These are phyloP conservation scores for Sarocladiaceae sp. DNA, from an alignment of 2,329 filamentous ascomycete species.

Conservation along the genomic window DNA sequence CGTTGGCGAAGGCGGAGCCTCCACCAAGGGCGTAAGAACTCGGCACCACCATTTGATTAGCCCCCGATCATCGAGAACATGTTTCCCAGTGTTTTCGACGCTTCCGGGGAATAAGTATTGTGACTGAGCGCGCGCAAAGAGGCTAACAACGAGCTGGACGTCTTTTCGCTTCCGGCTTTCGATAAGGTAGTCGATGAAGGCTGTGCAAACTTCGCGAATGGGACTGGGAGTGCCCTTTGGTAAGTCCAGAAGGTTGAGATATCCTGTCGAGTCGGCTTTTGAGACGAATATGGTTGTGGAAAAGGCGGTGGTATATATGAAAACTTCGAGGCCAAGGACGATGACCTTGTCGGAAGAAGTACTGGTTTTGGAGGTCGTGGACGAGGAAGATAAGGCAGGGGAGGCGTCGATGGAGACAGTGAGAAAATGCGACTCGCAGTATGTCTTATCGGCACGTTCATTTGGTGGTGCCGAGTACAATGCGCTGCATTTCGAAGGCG, in stretches of 20 bases:
- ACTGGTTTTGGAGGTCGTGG: slow-evolving; percentile 12
- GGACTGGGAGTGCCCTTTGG: slow-evolving; percentile 62
- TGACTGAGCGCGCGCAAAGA: slow-evolving; percentile 86
- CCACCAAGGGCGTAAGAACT: slow-evolving; percentile 71
- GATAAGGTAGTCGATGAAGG: slow-evolving; percentile 72
- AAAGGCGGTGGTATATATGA: slow-evolving; percentile 75
- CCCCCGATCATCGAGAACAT: slow-evolving; percentile 84
- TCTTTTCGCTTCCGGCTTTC: slow-evolving; percentile 52
- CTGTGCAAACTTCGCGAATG: slow-evolving; percentile 64
- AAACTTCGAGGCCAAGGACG: slow-evolving; percentile 77
- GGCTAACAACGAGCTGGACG: slow-evolving; percentile 69
- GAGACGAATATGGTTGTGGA: slow-evolving; percentile 89
- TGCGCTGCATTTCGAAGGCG: slow-evolving; percentile 65
- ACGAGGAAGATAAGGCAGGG: slow-evolving; percentile 6
- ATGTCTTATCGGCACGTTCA: slow-evolving; percentile 67
- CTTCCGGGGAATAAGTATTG: slow-evolving; percentile 96
- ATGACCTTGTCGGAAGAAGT: slow-evolving; percentile 45
- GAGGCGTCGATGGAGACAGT: slow-evolving; percentile 40
- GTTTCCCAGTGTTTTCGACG: slow-evolving; percentile 75
- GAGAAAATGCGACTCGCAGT: slow-evolving; percentile 76
- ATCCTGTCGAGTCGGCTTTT: slow-evolving; percentile 95
- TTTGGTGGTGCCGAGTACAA: slow-evolving; percentile 75
- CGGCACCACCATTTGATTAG: slow-evolving; percentile 95
- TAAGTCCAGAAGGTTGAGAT: slow-evolving; percentile 60
- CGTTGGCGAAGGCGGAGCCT: slow-evolving; percentile 20